Base-by-base conservation (phyloP, 352 stramenopile genomes). In the Globisporangium uncinulatum region DNA sequence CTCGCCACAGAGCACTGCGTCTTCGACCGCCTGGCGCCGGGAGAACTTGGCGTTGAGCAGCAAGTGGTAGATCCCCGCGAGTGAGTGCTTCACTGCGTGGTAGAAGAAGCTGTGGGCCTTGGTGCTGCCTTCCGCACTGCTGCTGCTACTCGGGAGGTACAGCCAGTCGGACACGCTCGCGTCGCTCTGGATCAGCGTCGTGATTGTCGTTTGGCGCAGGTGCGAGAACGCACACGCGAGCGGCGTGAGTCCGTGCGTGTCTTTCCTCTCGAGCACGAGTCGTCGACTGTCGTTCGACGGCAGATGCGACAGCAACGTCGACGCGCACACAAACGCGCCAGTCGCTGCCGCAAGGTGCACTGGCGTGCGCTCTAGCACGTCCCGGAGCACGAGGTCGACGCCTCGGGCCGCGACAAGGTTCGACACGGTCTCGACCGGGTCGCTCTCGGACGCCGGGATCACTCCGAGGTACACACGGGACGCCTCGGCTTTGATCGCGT, bases 31-130 rank as follows among this genome's bases (percentile, higher is more conserved):
- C 70, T 92, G 83, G 15, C 79, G 76, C 14, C 76, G 79, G 19
- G 63, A 81, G 54, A 90, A 92, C 54, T 85, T 87, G 13, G 77
- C 70, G 45, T 71, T 89, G 9, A 92, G 57, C 5, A 92, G 66
- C 66, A 92, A 79, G 59, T 92, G 83, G 43, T 76, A 92, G 20
- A 92, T 87, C 4, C 79, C 83, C 0, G 79, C 83, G 6, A 89
- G 67, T 6, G 69, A 74, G 52, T 90, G 65, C 58, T 73, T 83
- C 15, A 92, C 79, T 1, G 83, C 83, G 47, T 88, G 74, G 51
- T 87, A 90, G 51, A 90, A 92, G 64, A 85, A 89, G 46, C 83
- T 90, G 39, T 69, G 74, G 17, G 66, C 59, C 41, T 51, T 59
- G 24, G 24, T 29, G n/a, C 32, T n/a, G 48, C 36, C 21, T 24